A percentile compares a stretch with the other conserved stretches of the same genome.
These are phyloP conservation scores for Russula olivacea DNA, from an alignment of 768 basidiomycete species.

Conservation along the genomic window DNA sequence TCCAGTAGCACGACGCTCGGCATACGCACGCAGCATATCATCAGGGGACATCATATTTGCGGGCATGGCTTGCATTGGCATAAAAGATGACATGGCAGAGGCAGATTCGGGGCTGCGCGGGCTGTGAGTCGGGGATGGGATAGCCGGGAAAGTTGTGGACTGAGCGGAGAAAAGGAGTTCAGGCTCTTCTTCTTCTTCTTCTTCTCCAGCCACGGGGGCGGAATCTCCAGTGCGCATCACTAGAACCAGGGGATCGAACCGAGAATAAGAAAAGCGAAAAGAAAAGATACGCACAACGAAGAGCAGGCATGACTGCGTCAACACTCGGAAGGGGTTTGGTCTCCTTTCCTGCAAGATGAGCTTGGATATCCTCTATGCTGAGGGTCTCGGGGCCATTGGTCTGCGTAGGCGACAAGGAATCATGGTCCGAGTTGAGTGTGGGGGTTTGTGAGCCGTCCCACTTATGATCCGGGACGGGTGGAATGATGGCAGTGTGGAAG, in stretches of 20 bases:
- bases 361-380: constrained; percentile 57
- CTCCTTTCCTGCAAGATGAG: constrained; percentile 40
- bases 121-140: constrained; percentile 34
- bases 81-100: constrained; percentile 34
- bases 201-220: background rate
- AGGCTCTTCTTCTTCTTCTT: constrained; percentile 35
- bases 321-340: constrained; percentile 35
- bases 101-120: constrained; percentile 28
- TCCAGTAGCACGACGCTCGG: constrained; percentile 40
- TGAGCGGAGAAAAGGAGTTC: constrained; percentile 41
- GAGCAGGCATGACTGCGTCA: constrained; percentile 64
- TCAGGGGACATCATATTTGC: constrained; percentile 54
- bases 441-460: constrained; percentile 26
- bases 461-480: constrained; percentile 38
- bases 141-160: constrained; percentile 28
- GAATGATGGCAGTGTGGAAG: constrained; percentile 38
- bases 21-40: constrained; percentile 72
- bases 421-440: constrained; percentile 11
- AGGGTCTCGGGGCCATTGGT: constrained; percentile 38
- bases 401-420: constrained; percentile 42
- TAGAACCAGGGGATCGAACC: constrained; percentile 27
- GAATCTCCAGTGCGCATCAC: constrained; percentile 66
- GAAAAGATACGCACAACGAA: constrained; percentile 46
- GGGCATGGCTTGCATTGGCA: constrained; percentile 41
- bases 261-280: constrained; percentile 11